Evolutionary conservation across 164 flowering plant genomes (phyloP), one percentile per base, ranked within the genome.

Genomic region (Saururus chinensis): DNA sequence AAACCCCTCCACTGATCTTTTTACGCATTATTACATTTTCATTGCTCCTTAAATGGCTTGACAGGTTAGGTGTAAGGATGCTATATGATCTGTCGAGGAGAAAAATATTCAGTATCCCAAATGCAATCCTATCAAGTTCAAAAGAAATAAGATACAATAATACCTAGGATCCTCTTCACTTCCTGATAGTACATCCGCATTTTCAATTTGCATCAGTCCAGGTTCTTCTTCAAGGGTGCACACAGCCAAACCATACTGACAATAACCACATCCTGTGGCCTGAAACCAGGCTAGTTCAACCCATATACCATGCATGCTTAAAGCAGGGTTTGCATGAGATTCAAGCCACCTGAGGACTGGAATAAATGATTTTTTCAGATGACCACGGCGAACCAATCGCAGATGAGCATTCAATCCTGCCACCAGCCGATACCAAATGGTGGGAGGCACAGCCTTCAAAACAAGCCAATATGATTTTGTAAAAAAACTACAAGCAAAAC

Each of bases 341-440:
- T 85, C 89, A 67, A 92, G 83, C 98, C 98, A 92, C 64, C 64
- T 64, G 56, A 89, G 65, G 56, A 92, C 76, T 56, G 82, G 83
- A 60, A 64, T 64, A 72, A 87, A 82, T 45, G 89, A 79, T 52
- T 53, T 42, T 56, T 71, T 74, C 55, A 92, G 71, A 64, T 76
- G 85, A 37, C 91, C 96, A 65, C 68, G 73, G n/a, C 83, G 86
- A 62, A 86, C 96, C 61, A 92, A 55, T 45, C 98, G 96, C 62
- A 92, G 64, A 62, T 89, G 96, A 37, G 96, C 96, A 80, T 89
- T 92, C 57, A 92, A 75, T 72, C 98, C 98, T 68, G 96, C 93
- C 37, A 89, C 88, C 21, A 92, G 70, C 25, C 96, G 85, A 71
- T 86, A 86, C 98, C 98, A 92, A 60, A 77, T 85, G 59, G 96